phyloP scores from a whole-genome alignment of 345 rosid species.

The Salix caprea region DNA sequence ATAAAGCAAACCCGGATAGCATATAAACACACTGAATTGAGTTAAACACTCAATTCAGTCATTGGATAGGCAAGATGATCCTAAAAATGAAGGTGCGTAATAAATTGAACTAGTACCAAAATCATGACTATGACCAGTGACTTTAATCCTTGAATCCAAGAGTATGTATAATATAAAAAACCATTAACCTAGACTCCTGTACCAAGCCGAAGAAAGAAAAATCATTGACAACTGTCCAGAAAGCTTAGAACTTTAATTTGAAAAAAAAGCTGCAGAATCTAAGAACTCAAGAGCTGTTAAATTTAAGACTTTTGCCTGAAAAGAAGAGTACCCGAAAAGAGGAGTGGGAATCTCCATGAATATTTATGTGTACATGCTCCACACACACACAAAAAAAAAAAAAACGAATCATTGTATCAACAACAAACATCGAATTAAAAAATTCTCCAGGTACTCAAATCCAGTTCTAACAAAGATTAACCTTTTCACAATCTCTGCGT shows the following conservation, averaged over 20 bases:
- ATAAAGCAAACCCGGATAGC: constrained; percentile 1
- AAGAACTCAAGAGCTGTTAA: not conserved
- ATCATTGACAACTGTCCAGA: constrained; percentile 3
- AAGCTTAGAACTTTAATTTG: constrained; percentile 10
- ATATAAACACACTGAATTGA: not conserved
- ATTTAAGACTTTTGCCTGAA: constrained; percentile 6
- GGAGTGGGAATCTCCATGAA: constrained; percentile 17
- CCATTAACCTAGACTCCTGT: not conserved
- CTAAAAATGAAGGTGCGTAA: not conserved
- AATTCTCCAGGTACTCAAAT: not conserved
- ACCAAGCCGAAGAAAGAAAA: constrained; percentile 1
- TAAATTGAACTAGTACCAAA: not conserved
- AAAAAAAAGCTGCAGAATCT: constrained; percentile 8
- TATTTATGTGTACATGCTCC: constrained; percentile 16
- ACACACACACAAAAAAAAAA: constrained; percentile 10
- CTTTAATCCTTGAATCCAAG: not conserved
- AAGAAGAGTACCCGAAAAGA: constrained; percentile 6
- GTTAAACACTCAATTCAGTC: not conserved
- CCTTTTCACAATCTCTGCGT: not conserved
- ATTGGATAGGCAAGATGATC: not conserved
- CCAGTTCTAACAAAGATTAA: not conserved
- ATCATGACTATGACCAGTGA: not conserved
- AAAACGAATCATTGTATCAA: not conserved
- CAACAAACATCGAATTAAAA: not conserved
- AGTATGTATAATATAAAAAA: not conserved